phyloP scores from a whole-genome alignment of 164 flowering plant genomes.

The Litsea cubeba region DNA sequence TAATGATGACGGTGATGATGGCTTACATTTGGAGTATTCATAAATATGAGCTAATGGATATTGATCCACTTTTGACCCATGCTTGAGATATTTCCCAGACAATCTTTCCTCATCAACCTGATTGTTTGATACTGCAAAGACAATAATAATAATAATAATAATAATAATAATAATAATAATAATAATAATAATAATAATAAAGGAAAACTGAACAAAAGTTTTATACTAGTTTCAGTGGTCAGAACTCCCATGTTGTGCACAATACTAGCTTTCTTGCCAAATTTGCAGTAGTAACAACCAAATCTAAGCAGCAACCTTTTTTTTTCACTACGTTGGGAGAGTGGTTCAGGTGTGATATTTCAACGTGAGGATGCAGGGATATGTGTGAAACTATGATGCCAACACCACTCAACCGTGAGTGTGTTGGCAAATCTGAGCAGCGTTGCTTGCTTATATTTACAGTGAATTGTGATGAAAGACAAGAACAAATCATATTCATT shows the following conservation, averaged over 20 bases:
- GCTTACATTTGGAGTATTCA: constrained; percentile 77
- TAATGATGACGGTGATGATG: too few relatives aligned
- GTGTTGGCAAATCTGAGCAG: not conserved
- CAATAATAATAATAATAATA: not conserved
- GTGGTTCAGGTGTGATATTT: too few relatives aligned
- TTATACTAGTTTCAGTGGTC: not conserved
- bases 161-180: not conserved
- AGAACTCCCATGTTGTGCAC: not conserved
- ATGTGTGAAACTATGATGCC: too few relatives aligned
- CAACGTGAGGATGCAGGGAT: too few relatives aligned
- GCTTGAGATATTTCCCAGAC: constrained; percentile 28
- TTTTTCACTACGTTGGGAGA: too few relatives aligned
- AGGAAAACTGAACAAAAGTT: not conserved
- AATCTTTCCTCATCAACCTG: constrained; percentile 49
- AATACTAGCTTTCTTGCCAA: not conserved
- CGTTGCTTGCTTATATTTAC: constrained; percentile 1
- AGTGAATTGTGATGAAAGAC: not conserved
- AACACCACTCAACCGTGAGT: too few relatives aligned
- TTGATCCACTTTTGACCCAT: constrained; percentile 21
- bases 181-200: not conserved
- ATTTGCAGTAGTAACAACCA: too few relatives aligned
- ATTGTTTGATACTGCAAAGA: constrained; percentile 39
- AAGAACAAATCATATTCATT: not conserved
- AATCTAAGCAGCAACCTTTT: too few relatives aligned
- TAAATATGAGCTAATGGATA: constrained; percentile 75